Conservation (phyloP, 257 asterid species). For the Mentha longifolia region DNA sequence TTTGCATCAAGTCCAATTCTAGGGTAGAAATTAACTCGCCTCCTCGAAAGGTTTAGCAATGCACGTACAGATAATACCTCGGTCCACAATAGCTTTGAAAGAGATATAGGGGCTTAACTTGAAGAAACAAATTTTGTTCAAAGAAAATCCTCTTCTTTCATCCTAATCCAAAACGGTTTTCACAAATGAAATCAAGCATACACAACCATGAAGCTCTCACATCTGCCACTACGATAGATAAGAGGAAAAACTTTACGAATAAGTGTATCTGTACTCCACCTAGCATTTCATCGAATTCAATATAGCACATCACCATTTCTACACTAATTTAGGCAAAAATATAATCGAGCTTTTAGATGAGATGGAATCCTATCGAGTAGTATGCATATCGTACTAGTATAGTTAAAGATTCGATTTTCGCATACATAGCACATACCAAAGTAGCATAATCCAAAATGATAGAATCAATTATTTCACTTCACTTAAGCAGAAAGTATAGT, state of each 20-base stretch:
- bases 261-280: not conserved
- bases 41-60: too few species aligned
- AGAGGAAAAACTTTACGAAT: not conserved
- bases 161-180: not conserved
- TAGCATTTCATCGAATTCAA: not conserved
- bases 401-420: slow-evolving; percentile 9
- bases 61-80: too few species aligned
- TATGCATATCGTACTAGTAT: not conserved
- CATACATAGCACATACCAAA: not conserved
- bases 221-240: not conserved
- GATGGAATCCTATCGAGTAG: too few species aligned
- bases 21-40: not conserved
- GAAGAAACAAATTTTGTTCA: not conserved
- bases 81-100: too few species aligned
- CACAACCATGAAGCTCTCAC: not conserved
- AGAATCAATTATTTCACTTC: not conserved
- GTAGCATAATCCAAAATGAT: not conserved
- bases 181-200: not conserved
- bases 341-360: too few species aligned
- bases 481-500: not conserved
- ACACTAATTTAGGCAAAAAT: not conserved
- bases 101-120: too few species aligned
- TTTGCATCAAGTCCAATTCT: not conserved
- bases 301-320: not conserved
- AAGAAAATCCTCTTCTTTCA: not conserved